A percentile compares a stretch with the other conserved stretches of the same genome.
Conservation (phyloP, 345 rosid genomes). For the Brassica rapa region DNA sequence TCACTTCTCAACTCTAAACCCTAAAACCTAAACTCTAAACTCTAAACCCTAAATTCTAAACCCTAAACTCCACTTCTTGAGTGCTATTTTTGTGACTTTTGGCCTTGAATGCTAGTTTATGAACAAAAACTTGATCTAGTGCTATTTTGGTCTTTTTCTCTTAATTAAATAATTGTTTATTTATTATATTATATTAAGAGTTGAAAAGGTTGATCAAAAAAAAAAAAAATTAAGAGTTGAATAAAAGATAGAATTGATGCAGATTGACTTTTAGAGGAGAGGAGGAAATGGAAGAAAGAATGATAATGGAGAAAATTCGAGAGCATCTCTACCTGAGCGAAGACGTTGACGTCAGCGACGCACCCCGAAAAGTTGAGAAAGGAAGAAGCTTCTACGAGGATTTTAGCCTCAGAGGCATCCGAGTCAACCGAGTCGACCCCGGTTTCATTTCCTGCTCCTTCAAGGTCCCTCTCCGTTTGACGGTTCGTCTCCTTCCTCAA, state of each 20-base stretch:
- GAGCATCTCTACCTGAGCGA: slow-evolving; percentile 47
- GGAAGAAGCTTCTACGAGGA: slow-evolving; percentile 63
- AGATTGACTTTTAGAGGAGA: background rate
- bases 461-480: slow-evolving; percentile 86
- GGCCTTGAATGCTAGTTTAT: no score
- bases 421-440: slow-evolving; percentile 72
- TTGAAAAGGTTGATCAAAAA: no score
- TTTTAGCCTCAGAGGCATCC: slow-evolving; percentile 68
- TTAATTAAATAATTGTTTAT: background rate
- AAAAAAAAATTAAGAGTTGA: background rate
- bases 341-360: slow-evolving; percentile 57
- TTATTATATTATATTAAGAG: no score
- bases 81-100: no score
- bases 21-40: no score
- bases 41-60: no score
- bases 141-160: no score
- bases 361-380: slow-evolving; percentile 41
- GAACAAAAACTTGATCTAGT: no score
- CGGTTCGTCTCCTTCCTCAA: slow-evolving; percentile 44
- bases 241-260: background rate
- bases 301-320: slow-evolving; percentile 61
- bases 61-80: no score
- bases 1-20: no score
- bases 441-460: slow-evolving; percentile 70
- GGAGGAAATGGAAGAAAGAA: background rate